Evolutionary conservation across 2,329 filamentous ascomycete genomes (phyloP), one percentile per base, ranked within the genome.

Genomic region (Stachybotrys echinatus): DNA sequence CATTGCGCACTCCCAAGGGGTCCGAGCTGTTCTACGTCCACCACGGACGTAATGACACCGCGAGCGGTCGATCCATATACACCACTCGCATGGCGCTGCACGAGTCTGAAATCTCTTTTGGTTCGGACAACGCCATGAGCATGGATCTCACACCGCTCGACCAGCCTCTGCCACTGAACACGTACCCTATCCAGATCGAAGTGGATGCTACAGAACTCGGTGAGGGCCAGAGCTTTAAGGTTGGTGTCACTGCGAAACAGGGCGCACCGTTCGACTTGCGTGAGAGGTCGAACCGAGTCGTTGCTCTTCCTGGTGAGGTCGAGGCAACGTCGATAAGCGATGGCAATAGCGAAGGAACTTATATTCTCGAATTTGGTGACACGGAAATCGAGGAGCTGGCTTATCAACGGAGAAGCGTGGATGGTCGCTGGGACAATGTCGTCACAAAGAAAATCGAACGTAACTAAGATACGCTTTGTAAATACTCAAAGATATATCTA

Each of bases 1-100:
- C 61, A 1, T 56, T 55, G 2, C 51, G 38, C 19, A 65, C 63
- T 3, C 58, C 62, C 1, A 21, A 55, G 1, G 65, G 60, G 5
- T 51, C 63, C 3, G 65, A 68, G 55, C 58, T 68, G 0, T 67
- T 68, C 27, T 68, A 68, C 38, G 58, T 68, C 0, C 65, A 68
- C 21, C 65, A 68, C 46, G 65, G 53, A 4, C 59, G 65, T 6
- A 68, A 68, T 18, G 54, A 54, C 43, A 68, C 65, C 4, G 50
- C 54, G 1, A 49, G 42, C 1, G 54, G 49, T 39, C 55, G 65
- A 2, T 61, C 64, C 3, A 56, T 68, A 20, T 68, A 65, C 50
- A 64, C 63, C 0, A 68, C 65, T 4, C 62, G 65, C 17, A 60
- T 68, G 62, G 56, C 38, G 4, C 55, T 68, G 1, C 47, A 62